These are phyloP conservation scores for Omphalotus guepiniiformis DNA, from an alignment of 768 basidiomycete genomes.

Conservation along the genomic window DNA sequence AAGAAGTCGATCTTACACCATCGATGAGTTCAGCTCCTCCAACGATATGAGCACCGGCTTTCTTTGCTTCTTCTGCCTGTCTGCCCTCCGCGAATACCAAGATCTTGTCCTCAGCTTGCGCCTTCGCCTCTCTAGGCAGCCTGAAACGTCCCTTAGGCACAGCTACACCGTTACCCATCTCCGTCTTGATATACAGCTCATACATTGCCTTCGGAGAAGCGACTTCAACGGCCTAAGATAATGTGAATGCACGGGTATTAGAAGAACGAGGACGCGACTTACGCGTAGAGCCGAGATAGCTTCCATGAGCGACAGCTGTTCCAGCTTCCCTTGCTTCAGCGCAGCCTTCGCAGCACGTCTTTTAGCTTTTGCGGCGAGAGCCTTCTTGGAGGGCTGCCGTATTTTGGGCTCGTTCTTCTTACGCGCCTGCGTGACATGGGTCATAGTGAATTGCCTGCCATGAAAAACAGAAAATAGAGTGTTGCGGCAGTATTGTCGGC, in stretches of 20 bases:
- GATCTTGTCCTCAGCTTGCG: conserved; percentile 66
- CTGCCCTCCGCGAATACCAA: conserved; percentile 92
- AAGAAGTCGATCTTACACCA: too few species aligned
- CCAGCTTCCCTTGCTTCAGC: conserved; percentile 54
- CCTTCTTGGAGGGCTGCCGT: conserved; percentile 64
- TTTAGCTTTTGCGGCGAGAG: conserved; percentile 59
- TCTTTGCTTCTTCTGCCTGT: conserved; percentile 76
- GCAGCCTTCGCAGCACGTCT: conserved; percentile 51
- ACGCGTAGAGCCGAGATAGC: conserved; percentile 73
- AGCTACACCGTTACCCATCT: conserved; percentile 70
- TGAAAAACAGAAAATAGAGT: not conserved
- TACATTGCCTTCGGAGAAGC: conserved; percentile 71
- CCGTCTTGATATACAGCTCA: conserved; percentile 78
- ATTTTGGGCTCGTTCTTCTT: conserved; percentile 47
- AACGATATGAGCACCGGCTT: conserved; percentile 85
- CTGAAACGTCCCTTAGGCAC: conserved; percentile 89
- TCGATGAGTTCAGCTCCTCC: conserved; percentile 89
- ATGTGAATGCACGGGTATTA: conserved; percentile 5
- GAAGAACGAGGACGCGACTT: conserved; percentile 4
- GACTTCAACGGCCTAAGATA: conserved; percentile 74
- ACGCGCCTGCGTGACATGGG: conserved; percentile 40
- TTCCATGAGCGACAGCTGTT: conserved; percentile 61
- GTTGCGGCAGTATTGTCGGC: conserved; percentile 1
- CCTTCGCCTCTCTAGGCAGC: conserved; percentile 77
- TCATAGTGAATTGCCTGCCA: conserved; percentile 51